Evolutionary conservation across 495 filamentous ascomycete genomes (phyloP).

Genomic region (Aspergillus nidulans): DNA sequence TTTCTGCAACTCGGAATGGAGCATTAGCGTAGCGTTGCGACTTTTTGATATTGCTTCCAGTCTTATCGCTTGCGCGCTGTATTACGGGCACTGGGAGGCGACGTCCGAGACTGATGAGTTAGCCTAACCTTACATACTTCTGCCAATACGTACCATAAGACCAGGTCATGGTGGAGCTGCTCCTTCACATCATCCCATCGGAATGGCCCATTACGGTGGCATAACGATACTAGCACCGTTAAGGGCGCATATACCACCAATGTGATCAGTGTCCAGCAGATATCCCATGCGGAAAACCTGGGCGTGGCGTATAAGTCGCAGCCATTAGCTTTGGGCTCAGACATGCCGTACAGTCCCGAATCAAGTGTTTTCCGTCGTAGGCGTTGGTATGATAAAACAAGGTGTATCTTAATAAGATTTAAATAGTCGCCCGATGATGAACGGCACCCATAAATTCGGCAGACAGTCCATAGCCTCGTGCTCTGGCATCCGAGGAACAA

Average conservation of each 20-base stretch:
- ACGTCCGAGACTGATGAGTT: neutral
- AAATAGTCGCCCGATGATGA: neutral
- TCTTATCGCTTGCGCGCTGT: neutral
- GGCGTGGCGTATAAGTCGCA: neutral
- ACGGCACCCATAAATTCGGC: constrained; percentile 6
- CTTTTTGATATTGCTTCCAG: neutral
- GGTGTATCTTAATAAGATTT: neutral
- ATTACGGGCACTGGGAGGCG: constrained; percentile 6
- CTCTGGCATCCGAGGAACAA: neutral
- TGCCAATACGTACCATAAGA: neutral
- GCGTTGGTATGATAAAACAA: neutral
- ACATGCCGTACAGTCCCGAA: neutral
- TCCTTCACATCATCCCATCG: neutral
- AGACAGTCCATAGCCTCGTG: neutral
- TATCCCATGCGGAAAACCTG: constrained; percentile 3
- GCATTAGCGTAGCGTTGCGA: constrained; percentile 4
- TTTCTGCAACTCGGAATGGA: constrained; percentile 2
- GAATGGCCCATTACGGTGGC: neutral
- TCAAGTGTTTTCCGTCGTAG: neutral
- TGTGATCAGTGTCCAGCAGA: constrained; percentile 1
- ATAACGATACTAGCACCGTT: constrained; percentile 3
- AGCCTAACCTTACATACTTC: neutral
- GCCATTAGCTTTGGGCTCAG: neutral
- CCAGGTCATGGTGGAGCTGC: neutral
- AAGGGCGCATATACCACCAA: constrained; percentile 8